These are phyloP conservation scores for Diaporthe nobilis DNA, from an alignment of 2,329 filamentous ascomycete species.

Conservation along the genomic window DNA sequence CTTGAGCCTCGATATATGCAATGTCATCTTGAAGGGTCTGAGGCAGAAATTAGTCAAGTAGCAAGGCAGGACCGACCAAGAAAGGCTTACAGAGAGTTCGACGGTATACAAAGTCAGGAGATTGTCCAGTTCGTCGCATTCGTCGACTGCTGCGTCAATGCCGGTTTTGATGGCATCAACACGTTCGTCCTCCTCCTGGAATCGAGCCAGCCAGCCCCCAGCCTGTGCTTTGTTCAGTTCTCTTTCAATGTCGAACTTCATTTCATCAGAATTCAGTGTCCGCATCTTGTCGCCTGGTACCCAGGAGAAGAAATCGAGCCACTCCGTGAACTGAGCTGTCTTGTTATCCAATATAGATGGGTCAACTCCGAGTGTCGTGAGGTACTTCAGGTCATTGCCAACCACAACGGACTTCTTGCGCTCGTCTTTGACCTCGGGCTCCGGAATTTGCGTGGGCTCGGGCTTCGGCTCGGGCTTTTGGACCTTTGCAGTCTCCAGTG, in stretches of 20 bases:
- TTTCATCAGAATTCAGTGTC: constrained; percentile 80
- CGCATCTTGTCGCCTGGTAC: constrained; percentile 81
- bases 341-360: constrained; percentile 80
- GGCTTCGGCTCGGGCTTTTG: constrained; percentile 48
- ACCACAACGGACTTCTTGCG: constrained; percentile 73
- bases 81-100: constrained; percentile 82
- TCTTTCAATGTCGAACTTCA: constrained; percentile 86
- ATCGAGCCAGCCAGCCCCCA: constrained; percentile 89
- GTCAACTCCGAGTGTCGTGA: constrained; percentile 84
- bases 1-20: constrained; percentile 96
- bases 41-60: constrained; percentile 44
- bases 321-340: constrained; percentile 84
- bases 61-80: neutral
- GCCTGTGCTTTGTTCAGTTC: constrained; percentile 93
- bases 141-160: constrained; percentile 90
- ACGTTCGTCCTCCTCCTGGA: constrained; percentile 89
- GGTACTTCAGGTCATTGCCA: constrained; percentile 84
- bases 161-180: constrained; percentile 88
- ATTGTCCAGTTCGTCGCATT: constrained; percentile 97
- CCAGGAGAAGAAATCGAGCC: constrained; percentile 92
- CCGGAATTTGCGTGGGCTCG: constrained; percentile 48
- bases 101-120: constrained; percentile 94
- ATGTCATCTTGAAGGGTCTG: constrained; percentile 96
- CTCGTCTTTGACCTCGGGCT: constrained; percentile 58
- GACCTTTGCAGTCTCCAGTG: constrained; percentile 9